Percentiles rank a stretch among this genome's conserved stretches.
Conservation (phyloP, 1,284 basidiomycete genomes). For the Tilletia setariae region DNA sequence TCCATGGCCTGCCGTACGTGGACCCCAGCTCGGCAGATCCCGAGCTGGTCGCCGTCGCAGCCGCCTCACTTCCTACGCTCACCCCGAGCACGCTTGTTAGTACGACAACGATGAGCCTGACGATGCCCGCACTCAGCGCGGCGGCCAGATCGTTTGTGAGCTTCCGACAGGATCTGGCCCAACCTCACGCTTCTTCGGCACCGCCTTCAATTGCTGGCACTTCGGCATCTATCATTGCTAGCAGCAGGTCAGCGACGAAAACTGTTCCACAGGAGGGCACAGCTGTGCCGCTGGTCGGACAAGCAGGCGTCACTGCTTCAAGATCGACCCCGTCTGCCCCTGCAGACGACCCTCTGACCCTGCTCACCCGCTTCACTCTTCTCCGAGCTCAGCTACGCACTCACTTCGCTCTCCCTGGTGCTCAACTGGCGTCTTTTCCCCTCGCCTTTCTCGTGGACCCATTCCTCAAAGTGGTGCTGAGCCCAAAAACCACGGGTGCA, state of each 20-base stretch:
- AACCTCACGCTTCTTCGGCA: neutral
- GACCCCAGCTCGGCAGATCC: neutral
- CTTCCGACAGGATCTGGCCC: neutral
- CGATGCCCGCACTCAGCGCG: conserved; percentile 12
- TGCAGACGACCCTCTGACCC: neutral
- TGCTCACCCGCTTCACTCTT: conserved; percentile 8
- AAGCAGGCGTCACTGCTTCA: neutral
- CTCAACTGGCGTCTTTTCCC: conserved; percentile 26
- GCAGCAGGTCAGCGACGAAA: too few relatives aligned
- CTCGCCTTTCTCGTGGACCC: conserved; percentile 38
- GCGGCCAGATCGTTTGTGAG: neutral
- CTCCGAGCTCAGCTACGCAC: conserved; percentile 11
- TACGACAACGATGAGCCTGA: conserved; percentile 13
- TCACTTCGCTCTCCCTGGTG: neutral
- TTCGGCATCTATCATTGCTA: too few relatives aligned
- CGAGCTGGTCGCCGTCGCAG: conserved; percentile 6
- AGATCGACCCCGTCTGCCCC: neutral
- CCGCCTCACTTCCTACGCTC: neutral
- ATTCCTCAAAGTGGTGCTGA: conserved; percentile 89
- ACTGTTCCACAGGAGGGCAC: too few relatives aligned
- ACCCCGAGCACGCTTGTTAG: conserved; percentile 9
- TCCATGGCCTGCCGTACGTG: neutral
- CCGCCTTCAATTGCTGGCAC: neutral
- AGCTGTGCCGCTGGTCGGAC: neutral
- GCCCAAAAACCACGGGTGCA: conserved; percentile 85